Evolutionary conservation across 2,329 filamentous ascomycete species (phyloP), one percentile per base, ranked within the genome.

Genomic region (Sporothrix humicola): DNA sequence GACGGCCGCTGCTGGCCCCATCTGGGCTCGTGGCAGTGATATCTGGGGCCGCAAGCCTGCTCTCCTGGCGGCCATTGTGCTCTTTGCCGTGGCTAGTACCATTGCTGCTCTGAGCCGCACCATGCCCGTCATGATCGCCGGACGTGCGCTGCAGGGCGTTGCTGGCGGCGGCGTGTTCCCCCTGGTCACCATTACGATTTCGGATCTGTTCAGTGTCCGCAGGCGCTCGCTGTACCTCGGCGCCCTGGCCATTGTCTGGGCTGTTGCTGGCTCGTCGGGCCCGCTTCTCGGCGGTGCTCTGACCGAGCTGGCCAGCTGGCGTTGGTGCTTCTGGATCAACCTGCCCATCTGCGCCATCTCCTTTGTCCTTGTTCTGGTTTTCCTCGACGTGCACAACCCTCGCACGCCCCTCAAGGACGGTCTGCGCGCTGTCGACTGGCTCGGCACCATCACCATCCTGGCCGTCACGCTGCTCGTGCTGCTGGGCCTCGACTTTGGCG

Each of bases 401-500:
- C 85, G 84, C 58, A 92, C 90, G 0, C 86, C 88, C 0, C 78
- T 92, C 0, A 79, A 82, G 75, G 83, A 87, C 48, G 91, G 91
- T 0, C 81, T 93, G 10, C 87, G 87, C 73, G 88, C 88, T 0
- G 82, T 88, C n/a, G 87, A 89, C 77, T 89, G 87, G 86, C 73
- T 81, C 6, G 92, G 92, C 0, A 88, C 86, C 3, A 72, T 90
- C 3, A 82, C 86, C 1, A 87, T 93, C 75, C 83, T 91, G 17
- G 87, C 87, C 37, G 87, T 86, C 5, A 88, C 88, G 0, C 79
- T 92, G 58, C 90, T 92, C 87, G 81, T 92, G 8, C 85, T 92
- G 1, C 83, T 92, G 4, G 91, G 89, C 1, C 85, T 93, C 44
- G 88, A 92, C 75, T 73, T 77, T 26, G 75, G 66, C 5, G 91